Evolutionary conservation across 208 protist genomes (phyloP), one percentile per base, ranked within the genome.

Genomic region (Acanthamoeba castellanii): DNA sequence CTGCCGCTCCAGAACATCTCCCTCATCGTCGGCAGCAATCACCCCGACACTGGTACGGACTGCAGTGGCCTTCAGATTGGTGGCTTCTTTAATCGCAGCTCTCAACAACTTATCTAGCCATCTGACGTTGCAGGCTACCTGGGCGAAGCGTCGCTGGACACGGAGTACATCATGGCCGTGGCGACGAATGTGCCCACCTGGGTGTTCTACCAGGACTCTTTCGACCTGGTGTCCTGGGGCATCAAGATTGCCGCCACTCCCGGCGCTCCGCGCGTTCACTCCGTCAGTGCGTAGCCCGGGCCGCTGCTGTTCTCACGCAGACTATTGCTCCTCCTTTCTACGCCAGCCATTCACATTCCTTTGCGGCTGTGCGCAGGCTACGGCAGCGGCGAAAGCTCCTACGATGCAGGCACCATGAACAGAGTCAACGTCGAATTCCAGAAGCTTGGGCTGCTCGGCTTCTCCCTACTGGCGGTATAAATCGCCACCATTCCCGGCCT

Each of bases 371-470:
- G 16, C 20, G 25, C 25, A 85, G 76, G 76, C 66, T 93, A 81
- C 45, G 88, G 88, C 25, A 78, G 66, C 64, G 88, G 45, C 88
- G 66, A 72, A 27, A 61, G 50, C n/a, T 72, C 59, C 25, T 72
- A 81, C 42, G 57, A 72, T 42, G n/a, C 59, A 6, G 37, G 6
- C 27, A 81, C 59, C 22, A 78, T 42, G 70, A 4, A 1, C 30
- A 25, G 74, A 27, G 78, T 95, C 50, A 93, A 92, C 70, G 61
- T 72, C 30, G 94, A 95, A 85, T 76, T 95, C 42, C 64, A 74
- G 32, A 95, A 95, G 64, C 61, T 89, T 34, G 76, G 78, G 3
- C 20, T 81, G 14, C 14, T 76, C 11, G 92, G 78, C 76, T 81
- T 81, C 78, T 78, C 72, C 14, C 45, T 95, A 1, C 20, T 61